Evolutionary conservation across 2,329 filamentous ascomycete species (phyloP), one percentile per base, ranked within the genome.

Genomic region (Trichoderma harzianum): DNA sequence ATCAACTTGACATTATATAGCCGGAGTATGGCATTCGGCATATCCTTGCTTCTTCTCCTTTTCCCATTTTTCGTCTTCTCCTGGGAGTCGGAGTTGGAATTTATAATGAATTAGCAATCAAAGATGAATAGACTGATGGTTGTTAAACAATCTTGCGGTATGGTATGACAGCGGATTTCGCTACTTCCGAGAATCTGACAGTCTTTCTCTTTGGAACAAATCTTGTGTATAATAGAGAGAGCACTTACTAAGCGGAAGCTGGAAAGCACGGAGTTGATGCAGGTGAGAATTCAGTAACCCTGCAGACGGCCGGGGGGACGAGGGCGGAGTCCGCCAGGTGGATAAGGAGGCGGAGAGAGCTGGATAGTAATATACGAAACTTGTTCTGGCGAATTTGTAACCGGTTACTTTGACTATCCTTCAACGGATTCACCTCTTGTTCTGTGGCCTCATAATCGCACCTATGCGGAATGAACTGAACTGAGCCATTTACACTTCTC

Each of bases 391-490:
- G 39, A 7, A 43, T n/a, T 43, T 43, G 39, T n/a, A 43, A 21
- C 43, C 0, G 5, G 7, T 1, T 3, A 3, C 39, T 47, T 21
- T 21, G 12, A 6, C 10, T 21, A 8, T 47, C n/a, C 2, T 47
- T 47, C 2, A 6, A 10, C 5, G 10, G 0, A 5, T 0, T 47
- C n/a, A 2, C 12, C 8, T 5, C 8, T 3, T 47, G n/a, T 47
- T 21, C n/a, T 21, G n/a, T 21, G 43, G 43, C n/a, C 1, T 47
- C 43, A 21, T n/a, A 21, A 47, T 47, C 39, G 39, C 36, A n/a
- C 39, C 1, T 3, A 43, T 43, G 0, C 16, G 16, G 39, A 43
- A 2, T 21, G 5, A 2, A 21, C n/a, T 2, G n/a, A 47, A 12
- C n/a, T 47, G 5, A 11, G 1, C 43, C 39, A n/a, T 2, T 43